These are phyloP conservation scores for Nicotiana undulata DNA, from an alignment of 257 asterid species.

Conservation along the genomic window DNA sequence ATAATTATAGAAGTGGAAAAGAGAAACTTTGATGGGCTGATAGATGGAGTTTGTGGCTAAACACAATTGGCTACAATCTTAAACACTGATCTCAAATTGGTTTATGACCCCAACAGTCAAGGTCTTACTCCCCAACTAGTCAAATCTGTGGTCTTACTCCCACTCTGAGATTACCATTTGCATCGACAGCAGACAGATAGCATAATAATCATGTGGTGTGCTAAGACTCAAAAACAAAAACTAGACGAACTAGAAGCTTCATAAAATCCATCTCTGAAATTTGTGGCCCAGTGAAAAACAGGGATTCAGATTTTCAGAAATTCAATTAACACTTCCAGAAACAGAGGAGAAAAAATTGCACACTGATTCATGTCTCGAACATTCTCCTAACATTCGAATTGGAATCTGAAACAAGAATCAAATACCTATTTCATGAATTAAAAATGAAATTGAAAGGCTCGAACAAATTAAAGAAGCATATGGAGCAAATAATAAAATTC, in stretches of 20 bases:
- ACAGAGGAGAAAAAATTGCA: background rate
- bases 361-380: background rate
- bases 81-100: background rate
- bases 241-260: background rate
- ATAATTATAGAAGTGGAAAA: background rate
- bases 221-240: background rate
- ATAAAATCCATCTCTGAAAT: background rate
- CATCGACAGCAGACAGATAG: background rate
- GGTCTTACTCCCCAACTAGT: background rate
- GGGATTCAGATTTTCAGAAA: background rate
- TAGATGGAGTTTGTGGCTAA: background rate
- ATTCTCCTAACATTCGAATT: background rate
- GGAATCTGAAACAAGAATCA: background rate
- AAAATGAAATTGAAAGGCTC: background rate
- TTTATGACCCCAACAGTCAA: background rate
- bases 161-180: background rate
- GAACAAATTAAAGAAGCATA: background rate
- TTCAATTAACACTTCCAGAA: background rate
- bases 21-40: background rate
- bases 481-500: background rate
- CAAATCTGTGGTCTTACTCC: background rate
- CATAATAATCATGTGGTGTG: background rate
- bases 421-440: background rate
- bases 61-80: background rate
- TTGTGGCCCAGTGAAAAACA: background rate